Conservation (phyloP, 768 basidiomycete genomes). For the Amanita exitialis region DNA sequence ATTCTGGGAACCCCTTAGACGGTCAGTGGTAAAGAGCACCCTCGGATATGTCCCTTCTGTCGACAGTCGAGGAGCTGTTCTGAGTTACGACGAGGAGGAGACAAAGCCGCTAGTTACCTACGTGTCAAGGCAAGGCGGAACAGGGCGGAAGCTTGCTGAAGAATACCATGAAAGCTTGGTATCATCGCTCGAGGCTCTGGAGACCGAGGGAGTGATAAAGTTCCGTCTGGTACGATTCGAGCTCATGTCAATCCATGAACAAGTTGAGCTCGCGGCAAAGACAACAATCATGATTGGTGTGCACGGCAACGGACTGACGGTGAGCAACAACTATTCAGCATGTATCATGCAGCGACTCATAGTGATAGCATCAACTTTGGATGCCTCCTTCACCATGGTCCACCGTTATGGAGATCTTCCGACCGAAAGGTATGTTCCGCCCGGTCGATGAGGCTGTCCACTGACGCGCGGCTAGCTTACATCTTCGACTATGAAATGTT, state of each 20-base stretch:
- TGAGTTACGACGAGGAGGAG: slow-evolving; percentile 8
- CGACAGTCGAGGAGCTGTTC: slow-evolving; percentile 8
- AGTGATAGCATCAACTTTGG: slow-evolving; percentile 41
- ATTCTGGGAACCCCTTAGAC: slow-evolving; percentile 28
- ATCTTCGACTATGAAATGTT: slow-evolving; percentile 31
- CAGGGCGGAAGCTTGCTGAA: slow-evolving; percentile 25
- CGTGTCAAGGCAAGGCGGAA: slow-evolving; percentile 44
- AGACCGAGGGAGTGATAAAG: slow-evolving; percentile 39
- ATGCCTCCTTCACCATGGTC: slow-evolving; percentile 53
- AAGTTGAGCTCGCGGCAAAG: slow-evolving; percentile 47
- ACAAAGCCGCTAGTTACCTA: slow-evolving; percentile 36
- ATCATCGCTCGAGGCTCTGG: slow-evolving; percentile 33
- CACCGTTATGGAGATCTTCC: slow-evolving; percentile 66
- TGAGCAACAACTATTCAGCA: slow-evolving; percentile 9
- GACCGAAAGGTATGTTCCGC: slow-evolving; percentile 31
- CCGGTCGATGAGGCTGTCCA: background rate
- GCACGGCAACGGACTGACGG: slow-evolving; percentile 63
- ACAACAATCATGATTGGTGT: slow-evolving; percentile 61
- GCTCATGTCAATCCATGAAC: slow-evolving; percentile 46
- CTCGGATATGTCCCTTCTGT: slow-evolving; percentile 21
- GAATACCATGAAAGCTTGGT: slow-evolving; percentile 43
- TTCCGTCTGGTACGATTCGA: slow-evolving; percentile 32
- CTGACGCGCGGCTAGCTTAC: slow-evolving; percentile 14
- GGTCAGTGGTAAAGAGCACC: slow-evolving; percentile 17
- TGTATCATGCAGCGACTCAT: background rate